Percentiles rank a stretch among this genome's conserved stretches.
Conservation (phyloP, 805 yeast species). For the Phaffomyces opuntiae region DNA sequence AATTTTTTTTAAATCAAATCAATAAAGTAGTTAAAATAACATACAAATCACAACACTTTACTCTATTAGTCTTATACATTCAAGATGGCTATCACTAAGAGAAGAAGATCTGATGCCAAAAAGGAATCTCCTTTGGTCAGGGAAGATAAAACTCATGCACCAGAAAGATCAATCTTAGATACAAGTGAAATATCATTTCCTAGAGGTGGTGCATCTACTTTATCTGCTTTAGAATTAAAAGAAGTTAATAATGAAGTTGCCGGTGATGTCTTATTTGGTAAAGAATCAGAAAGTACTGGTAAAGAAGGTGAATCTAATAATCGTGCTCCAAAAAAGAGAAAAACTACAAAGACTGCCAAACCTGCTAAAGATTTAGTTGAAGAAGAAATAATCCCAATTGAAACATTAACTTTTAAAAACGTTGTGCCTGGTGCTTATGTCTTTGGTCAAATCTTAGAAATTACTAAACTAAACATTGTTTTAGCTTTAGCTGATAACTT, state of each 20-base stretch:
- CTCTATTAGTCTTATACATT: background rate
- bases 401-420: conserved; percentile 53
- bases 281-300: conserved; percentile 7
- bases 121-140: conserved; percentile 34
- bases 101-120: conserved; percentile 41
- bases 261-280: conserved; percentile 71
- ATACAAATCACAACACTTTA: background rate
- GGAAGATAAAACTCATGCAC: conserved; percentile 33
- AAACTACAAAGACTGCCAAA: conserved; percentile 26
- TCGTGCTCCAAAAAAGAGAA: conserved; percentile 35
- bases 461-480: conserved; percentile 56
- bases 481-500: conserved; percentile 76
- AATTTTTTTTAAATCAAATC: conserved; percentile 6
- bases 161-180: conserved; percentile 29
- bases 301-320: conserved; percentile 1
- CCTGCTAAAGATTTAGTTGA: conserved; percentile 11
- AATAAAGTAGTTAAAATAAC: background rate
- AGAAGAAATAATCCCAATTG: conserved; percentile 40
- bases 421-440: conserved; percentile 66
- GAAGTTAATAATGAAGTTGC: conserved; percentile 92
- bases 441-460: conserved; percentile 65
- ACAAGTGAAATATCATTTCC: conserved; percentile 56
- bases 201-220: conserved; percentile 87
- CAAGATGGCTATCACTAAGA: conserved; percentile 30
- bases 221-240: conserved; percentile 85